Percentiles rank a stretch among this genome's conserved stretches.
These are phyloP conservation scores for Vinca minor DNA, from an alignment of 257 asterid genomes.

Conservation along the genomic window DNA sequence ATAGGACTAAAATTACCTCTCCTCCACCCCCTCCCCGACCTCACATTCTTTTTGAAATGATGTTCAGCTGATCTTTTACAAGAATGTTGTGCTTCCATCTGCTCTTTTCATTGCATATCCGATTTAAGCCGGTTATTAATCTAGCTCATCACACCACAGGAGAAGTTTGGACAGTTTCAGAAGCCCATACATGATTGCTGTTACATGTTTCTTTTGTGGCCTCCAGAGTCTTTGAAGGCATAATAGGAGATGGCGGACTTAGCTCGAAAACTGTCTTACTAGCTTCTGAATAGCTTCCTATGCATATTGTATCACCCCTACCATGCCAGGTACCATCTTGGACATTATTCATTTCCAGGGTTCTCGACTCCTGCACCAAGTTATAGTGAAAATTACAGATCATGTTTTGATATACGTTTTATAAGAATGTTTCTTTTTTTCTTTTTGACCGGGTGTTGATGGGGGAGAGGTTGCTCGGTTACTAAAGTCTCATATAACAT, in stretches of 20 bases:
- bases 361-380: conserved; percentile 75
- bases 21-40: too few relatives aligned
- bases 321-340: conserved; percentile 94
- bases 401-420: background rate
- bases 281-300: conserved; percentile 53
- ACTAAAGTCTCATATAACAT: background rate
- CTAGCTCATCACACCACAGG: background rate
- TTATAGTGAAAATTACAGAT: background rate
- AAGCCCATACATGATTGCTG: conserved; percentile 14
- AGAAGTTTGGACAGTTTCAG: conserved; percentile 4
- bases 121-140: background rate
- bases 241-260: conserved; percentile 31
- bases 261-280: conserved; percentile 28
- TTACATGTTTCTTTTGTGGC: conserved; percentile 24
- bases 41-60: too few relatives aligned
- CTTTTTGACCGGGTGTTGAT: background rate
- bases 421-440: background rate
- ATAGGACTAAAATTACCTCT: background rate
- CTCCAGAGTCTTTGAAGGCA: conserved; percentile 26
- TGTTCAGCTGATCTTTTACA: too few relatives aligned
- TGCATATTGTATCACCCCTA: conserved; percentile 81
- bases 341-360: conserved; percentile 94
- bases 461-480: background rate
- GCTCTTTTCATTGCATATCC: background rate
- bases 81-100: too few relatives aligned